Conservation (phyloP, 192 early-diverging fungal genomes). For the Coemansia sp. region DNA sequence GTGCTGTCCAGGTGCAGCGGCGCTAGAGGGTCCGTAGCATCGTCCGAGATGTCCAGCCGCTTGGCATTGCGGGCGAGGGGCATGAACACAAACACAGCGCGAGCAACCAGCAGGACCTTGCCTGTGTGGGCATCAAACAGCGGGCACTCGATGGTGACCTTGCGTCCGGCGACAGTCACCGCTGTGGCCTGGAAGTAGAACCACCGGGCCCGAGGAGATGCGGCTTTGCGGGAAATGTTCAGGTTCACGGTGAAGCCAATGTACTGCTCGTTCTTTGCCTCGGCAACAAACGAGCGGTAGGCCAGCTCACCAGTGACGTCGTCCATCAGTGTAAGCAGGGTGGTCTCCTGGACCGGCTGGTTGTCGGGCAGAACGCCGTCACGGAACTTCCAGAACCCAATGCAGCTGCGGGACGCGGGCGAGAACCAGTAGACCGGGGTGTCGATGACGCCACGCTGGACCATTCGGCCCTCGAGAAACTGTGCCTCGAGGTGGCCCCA, state of each 20-base stretch:
- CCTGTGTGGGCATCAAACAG: conserved; percentile 18
- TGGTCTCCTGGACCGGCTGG: conserved; percentile 7
- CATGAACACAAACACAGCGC: conserved; percentile 12
- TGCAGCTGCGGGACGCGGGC: neutral
- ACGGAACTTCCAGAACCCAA: conserved; percentile 22
- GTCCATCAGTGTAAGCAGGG: conserved; percentile 17
- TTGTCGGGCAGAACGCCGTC: neutral
- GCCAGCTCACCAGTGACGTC: conserved; percentile 24
- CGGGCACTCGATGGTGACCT: conserved; percentile 11
- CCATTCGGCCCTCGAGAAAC: conserved; percentile 7
- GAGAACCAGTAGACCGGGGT: conserved; percentile 11
- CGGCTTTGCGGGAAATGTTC: neutral
- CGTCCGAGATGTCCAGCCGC: neutral
- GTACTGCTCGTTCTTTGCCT: neutral
- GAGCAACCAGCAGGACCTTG: conserved; percentile 3
- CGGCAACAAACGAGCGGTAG: neutral
- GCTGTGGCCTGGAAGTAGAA: conserved; percentile 17
- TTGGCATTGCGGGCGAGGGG: neutral
- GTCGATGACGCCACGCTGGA: neutral
- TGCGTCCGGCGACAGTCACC: neutral
- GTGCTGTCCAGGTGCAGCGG: neutral
- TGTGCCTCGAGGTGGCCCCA: conserved; percentile 11
- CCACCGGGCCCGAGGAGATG: neutral
- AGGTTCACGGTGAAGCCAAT: conserved; percentile 32
- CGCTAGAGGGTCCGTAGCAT: no score